phyloP scores from a whole-genome alignment of 106 monocot species.

The Alisma plantagoaquatica region DNA sequence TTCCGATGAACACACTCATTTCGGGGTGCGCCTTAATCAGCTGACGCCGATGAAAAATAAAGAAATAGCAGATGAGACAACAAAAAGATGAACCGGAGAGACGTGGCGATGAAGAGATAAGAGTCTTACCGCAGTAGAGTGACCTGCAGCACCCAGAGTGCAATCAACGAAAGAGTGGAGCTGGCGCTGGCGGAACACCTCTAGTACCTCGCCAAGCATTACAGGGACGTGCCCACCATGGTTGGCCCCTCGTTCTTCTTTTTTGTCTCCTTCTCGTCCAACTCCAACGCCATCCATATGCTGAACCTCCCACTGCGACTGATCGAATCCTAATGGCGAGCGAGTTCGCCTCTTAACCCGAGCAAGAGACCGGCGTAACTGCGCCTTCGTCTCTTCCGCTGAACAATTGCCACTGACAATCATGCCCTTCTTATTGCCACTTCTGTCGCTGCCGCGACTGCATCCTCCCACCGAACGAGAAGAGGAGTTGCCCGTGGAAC shows the following conservation, averaged over 20 bases:
- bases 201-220: constrained; percentile 77
- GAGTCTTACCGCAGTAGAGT: constrained; percentile 52
- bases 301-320: background rate
- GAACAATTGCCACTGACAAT: too few species aligned
- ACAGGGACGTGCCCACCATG: constrained; percentile 80
- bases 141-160: constrained; percentile 89
- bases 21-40: constrained; percentile 65
- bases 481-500: too few species aligned
- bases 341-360: constrained; percentile 66
- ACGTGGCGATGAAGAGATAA: background rate
- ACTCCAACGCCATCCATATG: too few species aligned
- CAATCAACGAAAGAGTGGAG: constrained; percentile 96
- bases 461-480: too few species aligned
- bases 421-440: too few species aligned
- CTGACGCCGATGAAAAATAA: constrained; percentile 11
- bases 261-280: too few species aligned
- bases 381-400: too few species aligned
- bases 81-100: background rate
- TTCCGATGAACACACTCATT: constrained; percentile 63
- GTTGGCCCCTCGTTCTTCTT: background rate
- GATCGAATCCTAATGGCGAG: constrained; percentile 50
- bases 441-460: too few species aligned
- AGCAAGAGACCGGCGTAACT: constrained; percentile 3
- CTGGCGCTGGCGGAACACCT: constrained; percentile 32
- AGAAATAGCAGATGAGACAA: background rate